A percentile compares a stretch with the other conserved stretches of the same genome.
Conservation (phyloP, 441 rosid species). For the Euphorbia schlechtendalii region DNA sequence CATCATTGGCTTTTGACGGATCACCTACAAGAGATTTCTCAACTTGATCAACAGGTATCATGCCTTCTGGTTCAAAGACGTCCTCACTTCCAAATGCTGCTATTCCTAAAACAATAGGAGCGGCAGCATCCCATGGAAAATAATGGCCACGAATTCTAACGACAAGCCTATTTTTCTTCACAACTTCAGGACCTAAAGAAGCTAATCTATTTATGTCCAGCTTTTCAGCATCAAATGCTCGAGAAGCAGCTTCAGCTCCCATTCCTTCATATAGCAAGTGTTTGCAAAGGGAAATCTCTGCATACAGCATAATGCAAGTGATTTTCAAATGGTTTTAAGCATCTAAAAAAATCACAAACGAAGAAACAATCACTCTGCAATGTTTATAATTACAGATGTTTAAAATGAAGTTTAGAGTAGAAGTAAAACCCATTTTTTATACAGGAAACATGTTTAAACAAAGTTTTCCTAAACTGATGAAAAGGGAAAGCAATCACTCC, state of each 20-base stretch:
- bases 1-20: constrained; percentile 31
- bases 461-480: no score
- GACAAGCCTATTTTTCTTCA: constrained; percentile 46
- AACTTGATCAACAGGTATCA: constrained; percentile 48
- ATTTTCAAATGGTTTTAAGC: constrained; percentile 17
- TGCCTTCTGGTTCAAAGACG: constrained; percentile 50
- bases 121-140: constrained; percentile 65
- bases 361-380: neutral
- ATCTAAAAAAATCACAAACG: neutral
- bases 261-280: constrained; percentile 50
- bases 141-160: constrained; percentile 42
- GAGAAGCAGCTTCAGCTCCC: constrained; percentile 63
- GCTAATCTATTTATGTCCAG: constrained; percentile 38
- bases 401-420: neutral
- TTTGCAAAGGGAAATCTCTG: constrained; percentile 62
- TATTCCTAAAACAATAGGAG: constrained; percentile 46
- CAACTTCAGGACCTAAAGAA: constrained; percentile 40
- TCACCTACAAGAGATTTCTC: constrained; percentile 40
- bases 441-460: neutral
- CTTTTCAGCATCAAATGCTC: constrained; percentile 49
- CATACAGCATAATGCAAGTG: constrained; percentile 31
- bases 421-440: neutral
- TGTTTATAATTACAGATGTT: neutral
- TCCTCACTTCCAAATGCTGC: constrained; percentile 44
- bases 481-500: neutral